phyloP scores from a whole-genome alignment of 1,284 basidiomycete genomes.

The Marasmius sp. region DNA sequence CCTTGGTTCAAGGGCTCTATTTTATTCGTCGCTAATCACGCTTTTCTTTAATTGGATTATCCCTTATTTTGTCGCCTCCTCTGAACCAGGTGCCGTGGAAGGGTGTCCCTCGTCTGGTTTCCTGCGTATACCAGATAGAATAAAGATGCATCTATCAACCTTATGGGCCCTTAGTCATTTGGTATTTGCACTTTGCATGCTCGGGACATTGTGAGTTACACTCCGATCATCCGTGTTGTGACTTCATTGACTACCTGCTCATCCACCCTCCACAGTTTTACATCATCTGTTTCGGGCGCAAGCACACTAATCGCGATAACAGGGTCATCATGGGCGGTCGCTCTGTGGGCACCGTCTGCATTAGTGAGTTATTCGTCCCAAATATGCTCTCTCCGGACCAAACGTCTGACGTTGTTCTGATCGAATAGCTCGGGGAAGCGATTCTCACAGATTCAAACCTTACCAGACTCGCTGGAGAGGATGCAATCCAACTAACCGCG shows the following conservation, averaged over 20 bases:
- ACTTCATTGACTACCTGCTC: neutral
- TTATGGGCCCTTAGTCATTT: slow-evolving; percentile 76
- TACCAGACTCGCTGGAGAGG: no score
- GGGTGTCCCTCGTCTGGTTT: slow-evolving; percentile 19
- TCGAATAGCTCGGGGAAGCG: slow-evolving; percentile 63
- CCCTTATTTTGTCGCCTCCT: slow-evolving; percentile 62
- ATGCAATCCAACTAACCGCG: slow-evolving; percentile 50
- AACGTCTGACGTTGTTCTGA: neutral
- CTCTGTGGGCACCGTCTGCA: slow-evolving; percentile 80
- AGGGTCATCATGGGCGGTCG: slow-evolving; percentile 79
- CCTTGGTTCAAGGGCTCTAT: slow-evolving; percentile 83
- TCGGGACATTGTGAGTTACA: slow-evolving; percentile 63
- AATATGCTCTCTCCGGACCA: neutral
- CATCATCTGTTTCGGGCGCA: slow-evolving; percentile 57
- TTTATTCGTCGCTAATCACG: slow-evolving; percentile 74
- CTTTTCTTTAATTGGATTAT: slow-evolving; percentile 70
- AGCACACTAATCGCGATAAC: slow-evolving; percentile 65
- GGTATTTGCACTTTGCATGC: slow-evolving; percentile 71
- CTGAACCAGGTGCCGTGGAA: neutral
- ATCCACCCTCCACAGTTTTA: slow-evolving; percentile 47
- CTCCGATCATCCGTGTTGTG: neutral
- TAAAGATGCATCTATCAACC: slow-evolving; percentile 60
- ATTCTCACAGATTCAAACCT: slow-evolving; percentile 53
- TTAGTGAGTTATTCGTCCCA: slow-evolving; percentile 45
- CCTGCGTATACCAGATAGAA: slow-evolving; percentile 31